phyloP scores from a whole-genome alignment of 805 yeast genomes.

The Candida orba region DNA sequence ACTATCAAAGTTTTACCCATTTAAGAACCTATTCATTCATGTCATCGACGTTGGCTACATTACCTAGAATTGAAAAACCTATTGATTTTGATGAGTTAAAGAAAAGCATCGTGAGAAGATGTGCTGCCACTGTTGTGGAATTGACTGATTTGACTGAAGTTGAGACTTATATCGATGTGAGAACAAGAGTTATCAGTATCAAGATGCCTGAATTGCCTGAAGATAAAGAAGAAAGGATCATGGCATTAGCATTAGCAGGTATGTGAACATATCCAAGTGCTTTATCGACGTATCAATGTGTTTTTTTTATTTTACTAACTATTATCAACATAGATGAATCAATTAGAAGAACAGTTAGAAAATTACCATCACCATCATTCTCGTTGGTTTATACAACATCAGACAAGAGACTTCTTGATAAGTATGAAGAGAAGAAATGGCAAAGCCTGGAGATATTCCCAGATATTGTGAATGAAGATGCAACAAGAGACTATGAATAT shows the following conservation, averaged over 20 bases:
- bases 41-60: constrained; percentile 54
- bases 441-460: constrained; percentile 41
- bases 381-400: constrained; percentile 52
- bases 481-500: constrained; percentile 40
- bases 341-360: constrained; percentile 50
- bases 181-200: constrained; percentile 54
- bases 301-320: no score
- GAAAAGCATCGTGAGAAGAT: constrained; percentile 36
- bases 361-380: constrained; percentile 67
- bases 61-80: constrained; percentile 41
- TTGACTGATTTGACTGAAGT: constrained; percentile 40
- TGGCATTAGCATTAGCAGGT: constrained; percentile 34
- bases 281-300: no score
- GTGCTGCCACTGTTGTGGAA: constrained; percentile 42
- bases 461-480: constrained; percentile 42
- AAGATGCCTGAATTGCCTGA: constrained; percentile 45
- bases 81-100: constrained; percentile 38
- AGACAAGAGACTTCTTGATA: constrained; percentile 21
- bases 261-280: no score
- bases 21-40: constrained; percentile 43
- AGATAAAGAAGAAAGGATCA: constrained; percentile 25
- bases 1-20: constrained; percentile 36
- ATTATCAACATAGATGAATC: constrained; percentile 24
- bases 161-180: constrained; percentile 53
- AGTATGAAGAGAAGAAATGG: constrained; percentile 24